These are phyloP conservation scores for Mariannaea sp. DNA, from an alignment of 2,329 filamentous ascomycete genomes.

Conservation along the genomic window DNA sequence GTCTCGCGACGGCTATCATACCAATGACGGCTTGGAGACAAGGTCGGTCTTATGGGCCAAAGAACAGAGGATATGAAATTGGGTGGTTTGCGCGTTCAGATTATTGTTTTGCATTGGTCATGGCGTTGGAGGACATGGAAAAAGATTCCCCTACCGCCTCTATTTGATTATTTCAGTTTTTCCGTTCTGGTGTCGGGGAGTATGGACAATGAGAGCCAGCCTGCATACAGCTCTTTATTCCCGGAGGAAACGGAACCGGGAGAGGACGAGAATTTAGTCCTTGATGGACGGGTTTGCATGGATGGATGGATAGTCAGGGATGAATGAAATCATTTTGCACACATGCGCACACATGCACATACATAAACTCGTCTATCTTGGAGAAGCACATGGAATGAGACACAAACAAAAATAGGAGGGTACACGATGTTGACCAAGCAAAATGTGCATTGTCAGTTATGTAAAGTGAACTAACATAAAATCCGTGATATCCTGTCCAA, in stretches of 20 bases:
- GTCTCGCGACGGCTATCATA: neutral
- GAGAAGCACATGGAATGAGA: neutral
- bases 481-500: conserved; percentile 13
- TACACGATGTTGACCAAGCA: neutral
- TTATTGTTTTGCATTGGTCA: conserved; percentile 20
- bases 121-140: conserved; percentile 37
- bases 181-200: conserved; percentile 4
- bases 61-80: neutral
- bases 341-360: no score
- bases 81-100: conserved; percentile 1
- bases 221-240: conserved; percentile 17
- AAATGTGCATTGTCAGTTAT: conserved; percentile 26
- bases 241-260: neutral
- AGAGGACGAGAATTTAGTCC: neutral
- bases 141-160: conserved; percentile 38
- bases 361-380: neutral
- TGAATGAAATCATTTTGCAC: neutral
- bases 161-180: conserved; percentile 27
- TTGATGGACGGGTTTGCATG: neutral
- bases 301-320: neutral
- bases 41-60: no score
- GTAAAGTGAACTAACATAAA: conserved; percentile 9
- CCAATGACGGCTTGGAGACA: neutral
- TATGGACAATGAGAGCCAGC: conserved; percentile 11
- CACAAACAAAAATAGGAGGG: neutral